A percentile compares a stretch with the other conserved stretches of the same genome.
Conservation (phyloP, 345 rosid species). For the Turnera subulata region DNA sequence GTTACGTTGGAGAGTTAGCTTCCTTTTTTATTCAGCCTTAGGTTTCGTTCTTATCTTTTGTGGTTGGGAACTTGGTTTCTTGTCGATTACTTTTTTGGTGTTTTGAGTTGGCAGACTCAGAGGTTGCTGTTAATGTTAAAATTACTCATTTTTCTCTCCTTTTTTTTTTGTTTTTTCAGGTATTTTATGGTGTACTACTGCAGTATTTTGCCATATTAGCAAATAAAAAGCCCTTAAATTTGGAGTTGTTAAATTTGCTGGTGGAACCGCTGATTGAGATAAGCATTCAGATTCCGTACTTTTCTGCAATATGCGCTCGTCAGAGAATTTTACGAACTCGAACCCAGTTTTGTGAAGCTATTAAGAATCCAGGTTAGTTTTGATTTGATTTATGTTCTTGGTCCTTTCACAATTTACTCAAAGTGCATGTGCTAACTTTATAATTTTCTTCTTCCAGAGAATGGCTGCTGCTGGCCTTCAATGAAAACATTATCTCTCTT, state of each 20-base stretch:
- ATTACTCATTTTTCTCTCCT: neutral
- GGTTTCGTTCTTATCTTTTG: neutral
- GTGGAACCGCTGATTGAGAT: constrained; percentile 87
- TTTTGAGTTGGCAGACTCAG: neutral
- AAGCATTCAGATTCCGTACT: constrained; percentile 86
- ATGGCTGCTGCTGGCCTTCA: constrained; percentile 83
- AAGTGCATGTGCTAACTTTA: neutral
- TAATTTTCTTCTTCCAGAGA: constrained; percentile 40
- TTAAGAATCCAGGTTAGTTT: constrained; percentile 66
- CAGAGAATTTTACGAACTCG: constrained; percentile 63
- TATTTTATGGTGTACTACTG: constrained; percentile 81
- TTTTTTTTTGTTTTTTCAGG: constrained; percentile 38
- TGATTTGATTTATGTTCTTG: constrained; percentile 1
- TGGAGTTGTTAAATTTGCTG: constrained; percentile 70
- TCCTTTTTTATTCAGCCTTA: neutral
- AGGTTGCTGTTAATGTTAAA: neutral
- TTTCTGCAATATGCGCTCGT: constrained; percentile 96
- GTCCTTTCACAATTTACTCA: neutral
- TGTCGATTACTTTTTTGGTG: neutral
- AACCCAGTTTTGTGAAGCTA: constrained; percentile 60
- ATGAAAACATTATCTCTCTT: constrained; percentile 78
- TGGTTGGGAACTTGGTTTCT: neutral
- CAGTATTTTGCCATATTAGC: constrained; percentile 88
- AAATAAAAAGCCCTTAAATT: constrained; percentile 63
- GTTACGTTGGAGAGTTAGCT: neutral